Evolutionary conservation across 2,329 filamentous ascomycete species (phyloP).

Genomic region (Kalmusia sp.): DNA sequence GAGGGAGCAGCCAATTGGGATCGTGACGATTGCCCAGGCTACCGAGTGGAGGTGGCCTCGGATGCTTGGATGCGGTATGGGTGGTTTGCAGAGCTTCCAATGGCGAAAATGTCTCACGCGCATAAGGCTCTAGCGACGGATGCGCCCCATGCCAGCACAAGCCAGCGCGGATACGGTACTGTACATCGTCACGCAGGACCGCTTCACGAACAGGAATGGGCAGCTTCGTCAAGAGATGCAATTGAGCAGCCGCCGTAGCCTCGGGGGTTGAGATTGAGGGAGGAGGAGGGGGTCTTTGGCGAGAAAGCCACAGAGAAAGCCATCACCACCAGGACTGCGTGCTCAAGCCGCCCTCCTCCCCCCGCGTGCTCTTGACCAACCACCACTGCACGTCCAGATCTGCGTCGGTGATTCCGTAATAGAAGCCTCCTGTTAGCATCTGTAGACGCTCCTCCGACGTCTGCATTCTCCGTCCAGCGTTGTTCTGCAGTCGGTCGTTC

Average conservation of each 20-base stretch:
- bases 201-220: not conserved
- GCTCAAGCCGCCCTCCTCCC: not conserved
- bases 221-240: not conserved
- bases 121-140: slow-evolving; percentile 16
- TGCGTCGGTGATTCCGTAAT: not conserved
- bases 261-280: not conserved
- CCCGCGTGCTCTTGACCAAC: too few species aligned
- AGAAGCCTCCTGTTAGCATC: not conserved
- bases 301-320: not conserved
- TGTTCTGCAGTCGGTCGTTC: not conserved
- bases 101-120: slow-evolving; percentile 42
- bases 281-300: not conserved
- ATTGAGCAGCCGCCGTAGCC: slow-evolving; percentile 6
- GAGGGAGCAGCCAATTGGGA: not conserved
- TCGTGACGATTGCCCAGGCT: not conserved
- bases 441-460: not conserved
- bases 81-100: slow-evolving; percentile 25
- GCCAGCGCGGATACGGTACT: slow-evolving; percentile 1
- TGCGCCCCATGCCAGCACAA: slow-evolving; percentile 4
- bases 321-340: not conserved
- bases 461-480: not conserved
- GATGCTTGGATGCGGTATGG: slow-evolving; percentile 11
- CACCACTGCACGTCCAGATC: too few species aligned
- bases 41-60: not conserved
- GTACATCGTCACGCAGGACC: slow-evolving; percentile 3